Conservation (phyloP, 169 alveolate genomes). For the Nephromyces sp. region DNA sequence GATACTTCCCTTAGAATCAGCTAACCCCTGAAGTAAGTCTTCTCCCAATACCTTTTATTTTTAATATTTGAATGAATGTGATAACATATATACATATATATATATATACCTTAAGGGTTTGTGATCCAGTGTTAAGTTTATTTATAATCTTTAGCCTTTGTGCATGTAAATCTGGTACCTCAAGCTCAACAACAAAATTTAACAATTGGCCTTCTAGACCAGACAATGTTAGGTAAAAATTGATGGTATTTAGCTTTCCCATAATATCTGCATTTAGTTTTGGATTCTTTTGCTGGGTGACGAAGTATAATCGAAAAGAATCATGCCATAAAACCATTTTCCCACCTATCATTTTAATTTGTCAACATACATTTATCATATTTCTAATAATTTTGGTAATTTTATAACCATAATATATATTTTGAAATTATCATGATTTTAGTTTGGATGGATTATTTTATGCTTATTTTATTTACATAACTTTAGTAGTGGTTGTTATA, state of each 20-base stretch:
- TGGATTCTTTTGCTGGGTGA: slow-evolving; percentile 84
- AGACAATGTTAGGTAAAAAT: slow-evolving; percentile 69
- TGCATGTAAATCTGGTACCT: slow-evolving; percentile 79
- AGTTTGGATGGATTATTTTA: too few relatives aligned
- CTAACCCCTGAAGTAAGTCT: slow-evolving; percentile 71
- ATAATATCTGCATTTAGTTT: slow-evolving; percentile 83
- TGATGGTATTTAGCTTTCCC: slow-evolving; percentile 82
- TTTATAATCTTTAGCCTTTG: slow-evolving; percentile 72
- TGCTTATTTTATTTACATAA: too few relatives aligned
- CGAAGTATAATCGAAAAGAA: slow-evolving; percentile 69
- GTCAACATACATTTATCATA: background rate
- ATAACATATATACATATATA: too few relatives aligned
- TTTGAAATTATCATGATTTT: too few relatives aligned
- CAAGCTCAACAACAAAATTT: slow-evolving; percentile 83
- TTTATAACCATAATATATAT: slow-evolving; percentile 25
- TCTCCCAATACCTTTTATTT: slow-evolving; percentile 64
- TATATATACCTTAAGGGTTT: slow-evolving; percentile 51
- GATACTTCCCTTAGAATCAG: slow-evolving; percentile 78
- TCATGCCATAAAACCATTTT: slow-evolving; percentile 49
- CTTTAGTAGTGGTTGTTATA: too few relatives aligned
- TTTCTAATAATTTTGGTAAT: background rate
- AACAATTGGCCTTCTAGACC: slow-evolving; percentile 83
- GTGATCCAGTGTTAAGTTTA: slow-evolving; percentile 76
- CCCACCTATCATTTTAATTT: slow-evolving; percentile 39
- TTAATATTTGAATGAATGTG: background rate